Evolutionary conservation across 2,329 filamentous ascomycete genomes (phyloP), one percentile per base, ranked within the genome.

Genomic region (Claviceps monticola): DNA sequence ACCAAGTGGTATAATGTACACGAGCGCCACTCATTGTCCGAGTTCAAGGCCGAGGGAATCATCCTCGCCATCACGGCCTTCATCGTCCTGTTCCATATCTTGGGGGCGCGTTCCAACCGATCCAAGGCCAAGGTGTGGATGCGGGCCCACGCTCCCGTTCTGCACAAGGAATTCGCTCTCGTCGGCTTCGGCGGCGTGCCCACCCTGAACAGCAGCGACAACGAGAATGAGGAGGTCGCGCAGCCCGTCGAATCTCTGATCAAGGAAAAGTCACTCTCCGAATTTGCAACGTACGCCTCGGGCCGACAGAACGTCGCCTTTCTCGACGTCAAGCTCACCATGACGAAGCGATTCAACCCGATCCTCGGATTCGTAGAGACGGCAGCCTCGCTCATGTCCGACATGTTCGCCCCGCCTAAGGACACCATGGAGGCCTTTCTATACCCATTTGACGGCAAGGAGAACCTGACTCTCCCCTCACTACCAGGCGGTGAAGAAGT

Each of bases 1-100:
- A 95, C 89, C 49, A 88, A 88, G 74, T 98, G 93, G 93, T 98
- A 97, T 73, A 88, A 89, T 52, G 75, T 97, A 55, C 93, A 95
- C 78, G 90, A 97, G 78, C 88, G 93, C 63, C 83, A 90, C 62
- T 82, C 82, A 26, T 72, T 84, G 54, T 77, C 76, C 62, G 93
- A 98, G 67, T 98, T 98, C 76, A 82, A 82, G 70, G 78, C 84
- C 61, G 93, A 98, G 72, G 84, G 86, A 54, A 72, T 89, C 66
- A 86, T 98, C 61, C 71, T 96, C 54, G 78, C 79, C 37, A 74
- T 89, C 62, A 80, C 96, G 59, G 63, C 83, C 51, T 58, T 95
- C 50, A 78, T 96, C 57, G 74, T 96, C 57, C 65, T 83, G 43
- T 72, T 95, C 56, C 90, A 97, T 66, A 70, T 94, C 62, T 80